These are phyloP conservation scores for Neonectria neomacrospora DNA, from an alignment of 2,329 filamentous ascomycete species.

Conservation along the genomic window DNA sequence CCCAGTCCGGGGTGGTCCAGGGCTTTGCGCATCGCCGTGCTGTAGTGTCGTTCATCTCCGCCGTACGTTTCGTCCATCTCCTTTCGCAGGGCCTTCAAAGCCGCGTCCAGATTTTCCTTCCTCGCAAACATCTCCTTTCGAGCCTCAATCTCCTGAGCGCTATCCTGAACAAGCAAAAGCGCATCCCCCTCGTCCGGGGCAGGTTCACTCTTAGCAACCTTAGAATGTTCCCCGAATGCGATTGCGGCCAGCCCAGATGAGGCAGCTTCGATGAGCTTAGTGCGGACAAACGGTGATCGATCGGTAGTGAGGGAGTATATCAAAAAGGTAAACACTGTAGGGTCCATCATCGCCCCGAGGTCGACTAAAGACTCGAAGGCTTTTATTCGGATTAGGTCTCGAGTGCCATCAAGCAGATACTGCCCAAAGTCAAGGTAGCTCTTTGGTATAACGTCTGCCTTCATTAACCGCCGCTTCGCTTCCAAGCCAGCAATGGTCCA, in stretches of 20 bases:
- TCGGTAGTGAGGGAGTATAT: constrained; percentile 70
- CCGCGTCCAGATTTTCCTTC: constrained; percentile 70
- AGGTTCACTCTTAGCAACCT: constrained; percentile 55
- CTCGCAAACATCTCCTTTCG: constrained; percentile 71
- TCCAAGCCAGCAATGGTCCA: constrained; percentile 72
- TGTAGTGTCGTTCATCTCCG: constrained; percentile 52
- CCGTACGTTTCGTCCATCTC: constrained; percentile 58
- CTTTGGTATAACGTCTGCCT: constrained; percentile 67
- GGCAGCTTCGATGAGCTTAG: constrained; percentile 68
- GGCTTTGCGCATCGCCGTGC: constrained; percentile 57
- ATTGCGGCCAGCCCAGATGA: constrained; percentile 70
- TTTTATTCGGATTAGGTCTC: constrained; percentile 72
- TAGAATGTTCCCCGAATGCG: constrained; percentile 70
- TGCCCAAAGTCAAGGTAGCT: constrained; percentile 68
- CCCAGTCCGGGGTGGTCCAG: constrained; percentile 54
- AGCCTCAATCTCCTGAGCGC: constrained; percentile 65
- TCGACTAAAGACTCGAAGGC: constrained; percentile 73
- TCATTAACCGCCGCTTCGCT: constrained; percentile 72
- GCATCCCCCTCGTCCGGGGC: constrained; percentile 51
- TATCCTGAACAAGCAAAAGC: constrained; percentile 56
- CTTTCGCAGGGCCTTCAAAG: constrained; percentile 57
- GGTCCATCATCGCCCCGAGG: constrained; percentile 68
- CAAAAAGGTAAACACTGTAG: constrained; percentile 65
- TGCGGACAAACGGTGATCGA: constrained; percentile 71
- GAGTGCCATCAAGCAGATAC: constrained; percentile 72